Percentiles rank a stretch among this genome's conserved stretches.
phyloP scores from a whole-genome alignment of 2,329 filamentous ascomycete genomes.

The Cordyceps tenuipes region DNA sequence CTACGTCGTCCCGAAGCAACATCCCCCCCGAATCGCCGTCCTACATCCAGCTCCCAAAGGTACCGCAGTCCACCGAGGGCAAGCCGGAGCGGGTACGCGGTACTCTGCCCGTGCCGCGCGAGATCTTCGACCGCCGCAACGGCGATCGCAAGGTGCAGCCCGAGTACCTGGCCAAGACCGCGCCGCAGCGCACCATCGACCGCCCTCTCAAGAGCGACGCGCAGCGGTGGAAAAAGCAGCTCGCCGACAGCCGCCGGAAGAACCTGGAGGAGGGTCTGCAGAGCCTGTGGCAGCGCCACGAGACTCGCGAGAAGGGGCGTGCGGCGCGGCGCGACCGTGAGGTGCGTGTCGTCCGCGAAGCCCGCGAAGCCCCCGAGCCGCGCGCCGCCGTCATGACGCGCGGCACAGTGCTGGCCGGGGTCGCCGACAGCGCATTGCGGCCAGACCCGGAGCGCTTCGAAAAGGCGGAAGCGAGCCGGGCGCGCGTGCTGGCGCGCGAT shows the following conservation, averaged over 20 bases:
- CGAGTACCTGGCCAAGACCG: slow-evolving; percentile 53
- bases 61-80: slow-evolving; percentile 58
- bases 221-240: slow-evolving; percentile 58
- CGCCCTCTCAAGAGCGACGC: slow-evolving; percentile 27
- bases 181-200: slow-evolving; percentile 42
- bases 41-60: slow-evolving; percentile 74
- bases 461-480: slow-evolving; percentile 39
- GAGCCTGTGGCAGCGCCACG: slow-evolving; percentile 61
- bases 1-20: slow-evolving; percentile 33
- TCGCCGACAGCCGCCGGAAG: slow-evolving; percentile 63
- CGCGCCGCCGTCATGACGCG: slow-evolving; percentile 71
- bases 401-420: slow-evolving; percentile 49
- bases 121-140: slow-evolving; percentile 58
- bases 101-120: slow-evolving; percentile 71
- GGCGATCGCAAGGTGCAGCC: slow-evolving; percentile 52
- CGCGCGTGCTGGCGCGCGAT: slow-evolving; percentile 34
- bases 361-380: slow-evolving; percentile 56
- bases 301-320: slow-evolving; percentile 29
- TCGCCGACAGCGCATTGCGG: slow-evolving; percentile 40
- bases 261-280: slow-evolving; percentile 65
- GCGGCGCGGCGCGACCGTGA: slow-evolving; percentile 35
- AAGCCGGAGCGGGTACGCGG: slow-evolving; percentile 54
- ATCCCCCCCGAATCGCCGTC: slow-evolving; percentile 81
- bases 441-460: slow-evolving; percentile 56
- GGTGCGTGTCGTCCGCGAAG: slow-evolving; percentile 37